phyloP scores from a whole-genome alignment of 768 basidiomycete species.

The Suillus discolor region DNA sequence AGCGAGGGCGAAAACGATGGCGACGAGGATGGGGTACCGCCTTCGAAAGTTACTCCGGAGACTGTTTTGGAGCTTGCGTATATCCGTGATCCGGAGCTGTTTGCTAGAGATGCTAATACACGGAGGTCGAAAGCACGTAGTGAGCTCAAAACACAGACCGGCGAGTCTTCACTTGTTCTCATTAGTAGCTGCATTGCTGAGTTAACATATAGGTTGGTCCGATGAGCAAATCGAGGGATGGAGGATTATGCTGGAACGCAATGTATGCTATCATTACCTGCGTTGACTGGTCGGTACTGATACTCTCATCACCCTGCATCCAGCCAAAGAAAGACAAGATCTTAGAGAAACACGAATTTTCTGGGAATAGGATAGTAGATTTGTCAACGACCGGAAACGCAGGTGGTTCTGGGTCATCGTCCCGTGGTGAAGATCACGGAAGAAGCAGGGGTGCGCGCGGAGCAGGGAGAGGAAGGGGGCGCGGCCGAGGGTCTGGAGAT shows the following conservation, averaged over 20 bases:
- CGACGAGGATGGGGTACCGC: conserved; percentile 26
- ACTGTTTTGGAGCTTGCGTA: conserved; percentile 78
- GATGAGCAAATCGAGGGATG: conserved; percentile 94
- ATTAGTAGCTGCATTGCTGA: not conserved
- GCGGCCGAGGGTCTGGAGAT: conserved; percentile 40
- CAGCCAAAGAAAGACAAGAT: conserved; percentile 79
- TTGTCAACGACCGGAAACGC: conserved; percentile 4
- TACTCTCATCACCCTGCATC: not conserved
- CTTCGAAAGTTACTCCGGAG: conserved; percentile 43
- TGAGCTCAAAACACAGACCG: conserved; percentile 70
- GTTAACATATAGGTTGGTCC: conserved; percentile 53
- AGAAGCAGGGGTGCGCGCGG: conserved; percentile 43
- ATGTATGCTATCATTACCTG: conserved; percentile 53
- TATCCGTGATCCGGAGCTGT: conserved; percentile 70
- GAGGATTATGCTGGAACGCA: conserved; percentile 85
- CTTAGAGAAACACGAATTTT: conserved; percentile 74
- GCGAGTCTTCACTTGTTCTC: conserved; percentile 34
- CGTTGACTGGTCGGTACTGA: conserved; percentile 10
- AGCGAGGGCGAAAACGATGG: conserved; percentile 39
- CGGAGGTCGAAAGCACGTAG: conserved; percentile 66
- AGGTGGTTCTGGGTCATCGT: conserved; percentile 15
- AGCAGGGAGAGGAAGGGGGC: conserved; percentile 39
- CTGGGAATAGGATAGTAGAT: conserved; percentile 52
- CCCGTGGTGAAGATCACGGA: conserved; percentile 41
- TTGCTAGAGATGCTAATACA: conserved; percentile 76